Percentiles rank a stretch among this genome's conserved stretches.
Evolutionary conservation across 2,329 filamentous ascomycete genomes (phyloP).

Genomic region (Leptographium wingfieldii): DNA sequence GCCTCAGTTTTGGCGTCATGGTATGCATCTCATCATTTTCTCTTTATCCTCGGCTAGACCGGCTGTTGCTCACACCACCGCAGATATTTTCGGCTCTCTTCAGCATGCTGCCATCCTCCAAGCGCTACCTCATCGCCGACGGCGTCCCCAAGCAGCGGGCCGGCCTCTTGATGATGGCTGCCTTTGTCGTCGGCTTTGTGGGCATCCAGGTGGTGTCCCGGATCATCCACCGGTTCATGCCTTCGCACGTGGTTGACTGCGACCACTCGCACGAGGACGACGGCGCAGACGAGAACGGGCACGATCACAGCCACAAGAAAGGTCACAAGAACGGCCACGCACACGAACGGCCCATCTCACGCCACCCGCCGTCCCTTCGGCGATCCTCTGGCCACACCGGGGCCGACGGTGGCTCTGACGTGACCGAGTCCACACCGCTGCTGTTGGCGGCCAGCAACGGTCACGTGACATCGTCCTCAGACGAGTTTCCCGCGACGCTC

Average conservation of each 20-base stretch:
- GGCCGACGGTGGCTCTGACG: background rate
- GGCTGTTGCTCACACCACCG: conserved; percentile 1
- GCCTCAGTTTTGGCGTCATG: conserved; percentile 93
- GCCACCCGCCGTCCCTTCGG: background rate
- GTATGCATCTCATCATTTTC: conserved; percentile 35
- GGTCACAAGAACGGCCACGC: background rate
- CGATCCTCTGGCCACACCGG: background rate
- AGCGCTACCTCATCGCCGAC: conserved; percentile 59
- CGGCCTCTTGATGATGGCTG: conserved; percentile 54
- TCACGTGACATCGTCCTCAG: conserved; percentile 10
- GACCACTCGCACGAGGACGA: conserved; percentile 58
- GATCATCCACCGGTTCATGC: conserved; percentile 59
- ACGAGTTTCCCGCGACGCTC: too few relatives aligned
- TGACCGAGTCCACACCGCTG: conserved; percentile 37
- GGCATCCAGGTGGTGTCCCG: conserved; percentile 65
- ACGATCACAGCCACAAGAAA: conserved; percentile 6
- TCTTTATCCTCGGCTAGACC: background rate
- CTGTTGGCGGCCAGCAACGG: conserved; percentile 18
- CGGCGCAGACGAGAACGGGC: conserved; percentile 19
- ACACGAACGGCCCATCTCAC: background rate
- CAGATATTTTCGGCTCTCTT: conserved; percentile 87
- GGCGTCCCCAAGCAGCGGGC: conserved; percentile 55
- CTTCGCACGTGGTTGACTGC: conserved; percentile 70
- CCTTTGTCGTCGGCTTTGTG: conserved; percentile 59
- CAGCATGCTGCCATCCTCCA: conserved; percentile 83